Evolutionary conservation across 2,329 filamentous ascomycete genomes (phyloP).

Genomic region (Sclerotinia subarctica): DNA sequence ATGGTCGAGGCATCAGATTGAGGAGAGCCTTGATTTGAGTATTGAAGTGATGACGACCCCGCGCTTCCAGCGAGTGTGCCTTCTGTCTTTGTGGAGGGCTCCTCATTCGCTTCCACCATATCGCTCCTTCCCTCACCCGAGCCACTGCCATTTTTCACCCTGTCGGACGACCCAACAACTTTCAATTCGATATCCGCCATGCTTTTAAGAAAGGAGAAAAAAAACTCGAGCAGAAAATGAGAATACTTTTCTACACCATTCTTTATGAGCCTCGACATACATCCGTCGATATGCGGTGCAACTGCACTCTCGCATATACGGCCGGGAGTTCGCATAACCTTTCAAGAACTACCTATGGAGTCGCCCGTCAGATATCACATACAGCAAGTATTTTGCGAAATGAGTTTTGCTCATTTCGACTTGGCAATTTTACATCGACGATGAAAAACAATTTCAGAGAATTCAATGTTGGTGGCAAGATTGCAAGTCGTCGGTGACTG

Average conservation of each 20-base stretch:
- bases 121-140: neutral
- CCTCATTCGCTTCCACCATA: neutral
- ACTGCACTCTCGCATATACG: neutral
- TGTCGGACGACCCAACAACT: neutral
- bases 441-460: neutral
- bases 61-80: neutral
- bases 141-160: neutral
- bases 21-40: neutral
- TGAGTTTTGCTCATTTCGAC: neutral
- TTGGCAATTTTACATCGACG: too few relatives aligned
- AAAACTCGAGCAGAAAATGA: neutral
- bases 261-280: neutral
- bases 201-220: neutral
- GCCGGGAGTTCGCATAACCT: neutral
- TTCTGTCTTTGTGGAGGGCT: neutral
- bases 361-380: neutral
- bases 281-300: neutral
- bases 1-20: too few relatives aligned
- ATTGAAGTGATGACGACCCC: neutral
- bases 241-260: neutral
- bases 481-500: too few relatives aligned
- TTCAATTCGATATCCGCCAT: neutral
- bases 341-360: neutral
- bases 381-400: neutral
- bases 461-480: too few relatives aligned